These are phyloP conservation scores for Jatropha curcas DNA, from an alignment of 345 rosid species.

Conservation along the genomic window DNA sequence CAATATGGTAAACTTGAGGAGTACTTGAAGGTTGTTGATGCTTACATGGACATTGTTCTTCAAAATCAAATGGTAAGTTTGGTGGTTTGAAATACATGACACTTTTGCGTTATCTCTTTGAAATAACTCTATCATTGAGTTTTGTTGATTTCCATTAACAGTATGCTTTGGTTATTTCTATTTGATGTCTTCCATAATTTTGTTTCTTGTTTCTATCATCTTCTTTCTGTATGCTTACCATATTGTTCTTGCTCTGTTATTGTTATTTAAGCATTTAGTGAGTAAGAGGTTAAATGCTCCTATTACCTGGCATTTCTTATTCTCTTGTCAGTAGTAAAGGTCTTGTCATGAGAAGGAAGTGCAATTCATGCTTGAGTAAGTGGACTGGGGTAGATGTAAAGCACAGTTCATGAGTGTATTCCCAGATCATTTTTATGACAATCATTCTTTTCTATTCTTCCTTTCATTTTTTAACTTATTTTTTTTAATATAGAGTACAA, in stretches of 20 bases:
- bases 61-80: slow-evolving; percentile 71
- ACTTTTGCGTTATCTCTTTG: slow-evolving; percentile 6
- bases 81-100: not conserved
- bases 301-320: not conserved
- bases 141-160: not conserved
- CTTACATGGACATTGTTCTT: slow-evolving; percentile 74
- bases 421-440: not conserved
- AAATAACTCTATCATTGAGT: not conserved
- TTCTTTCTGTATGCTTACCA: not conserved
- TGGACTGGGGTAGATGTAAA: not conserved
- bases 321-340: not conserved
- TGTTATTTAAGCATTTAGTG: not conserved
- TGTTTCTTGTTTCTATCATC: not conserved
- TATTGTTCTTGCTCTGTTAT: not conserved
- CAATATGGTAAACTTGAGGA: slow-evolving; percentile 60
- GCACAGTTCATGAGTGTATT: not conserved
- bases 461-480: not conserved
- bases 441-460: not conserved
- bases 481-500: not conserved
- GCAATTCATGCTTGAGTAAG: not conserved
- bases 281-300: not conserved
- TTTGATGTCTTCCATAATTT: slow-evolving; percentile 9
- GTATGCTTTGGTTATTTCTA: not conserved
- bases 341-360: not conserved
- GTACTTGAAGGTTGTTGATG: slow-evolving; percentile 73